These are phyloP conservation scores for Phaffia australis DNA, from an alignment of 768 basidiomycete genomes.

Conservation along the genomic window DNA sequence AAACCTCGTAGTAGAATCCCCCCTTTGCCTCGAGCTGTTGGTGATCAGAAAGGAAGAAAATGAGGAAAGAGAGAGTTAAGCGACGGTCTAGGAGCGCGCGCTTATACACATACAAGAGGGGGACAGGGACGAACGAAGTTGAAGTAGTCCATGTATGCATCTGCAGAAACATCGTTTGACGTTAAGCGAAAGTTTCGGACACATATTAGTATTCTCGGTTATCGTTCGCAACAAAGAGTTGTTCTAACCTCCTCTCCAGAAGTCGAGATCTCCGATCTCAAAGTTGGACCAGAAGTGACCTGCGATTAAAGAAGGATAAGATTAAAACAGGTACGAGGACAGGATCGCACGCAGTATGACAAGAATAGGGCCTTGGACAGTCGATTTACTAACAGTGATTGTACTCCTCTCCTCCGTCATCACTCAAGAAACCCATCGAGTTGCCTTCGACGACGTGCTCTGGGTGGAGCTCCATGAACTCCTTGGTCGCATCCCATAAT, in stretches of 20 bases:
- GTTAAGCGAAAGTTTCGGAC: neutral
- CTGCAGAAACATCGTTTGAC: neutral
- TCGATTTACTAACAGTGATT: slow-evolving; percentile 60
- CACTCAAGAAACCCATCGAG: slow-evolving; percentile 62
- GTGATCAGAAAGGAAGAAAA: neutral
- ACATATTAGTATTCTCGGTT: neutral
- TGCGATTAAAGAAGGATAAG: neutral
- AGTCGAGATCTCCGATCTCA: slow-evolving; percentile 71
- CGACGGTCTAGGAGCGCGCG: too few species aligned
- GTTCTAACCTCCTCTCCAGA: slow-evolving; percentile 62
- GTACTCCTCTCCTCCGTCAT: slow-evolving; percentile 60
- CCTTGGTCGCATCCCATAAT: slow-evolving; percentile 59
- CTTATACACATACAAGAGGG: neutral
- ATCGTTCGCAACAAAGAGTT: neutral
- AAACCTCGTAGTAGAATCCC: slow-evolving; percentile 73
- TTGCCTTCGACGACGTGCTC: slow-evolving; percentile 44
- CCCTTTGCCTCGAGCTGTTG: slow-evolving; percentile 38
- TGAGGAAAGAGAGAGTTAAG: too few species aligned
- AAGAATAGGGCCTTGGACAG: neutral
- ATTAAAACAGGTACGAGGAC: neutral
- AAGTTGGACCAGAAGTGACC: slow-evolving; percentile 81
- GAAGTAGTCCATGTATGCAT: slow-evolving; percentile 67
- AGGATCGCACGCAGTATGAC: neutral
- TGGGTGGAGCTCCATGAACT: slow-evolving; percentile 21
- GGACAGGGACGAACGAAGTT: slow-evolving; percentile 39